A percentile compares a stretch with the other conserved stretches of the same genome.
These are phyloP conservation scores for Nicotiana tabacum DNA, from an alignment of 257 asterid species.

Conservation along the genomic window DNA sequence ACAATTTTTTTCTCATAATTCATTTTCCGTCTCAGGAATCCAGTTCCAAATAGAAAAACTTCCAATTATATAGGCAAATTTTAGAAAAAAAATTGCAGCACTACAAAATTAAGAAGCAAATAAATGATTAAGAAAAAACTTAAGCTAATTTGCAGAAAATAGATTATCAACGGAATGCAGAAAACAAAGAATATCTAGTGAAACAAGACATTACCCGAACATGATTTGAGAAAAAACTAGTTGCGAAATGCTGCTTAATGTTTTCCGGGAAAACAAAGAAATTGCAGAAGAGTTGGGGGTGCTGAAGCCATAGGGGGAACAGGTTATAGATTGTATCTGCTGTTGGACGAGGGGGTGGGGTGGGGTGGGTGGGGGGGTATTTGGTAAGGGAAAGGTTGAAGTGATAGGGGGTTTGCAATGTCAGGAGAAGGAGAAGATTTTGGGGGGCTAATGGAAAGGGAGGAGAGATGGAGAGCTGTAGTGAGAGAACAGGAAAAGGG, in stretches of 20 bases:
- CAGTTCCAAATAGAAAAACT: background rate
- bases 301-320: too few species aligned
- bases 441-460: background rate
- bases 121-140: background rate
- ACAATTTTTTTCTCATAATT: background rate
- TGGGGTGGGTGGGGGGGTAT: too few species aligned
- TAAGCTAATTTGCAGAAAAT: background rate
- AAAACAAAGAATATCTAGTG: background rate
- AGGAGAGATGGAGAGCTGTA: background rate
- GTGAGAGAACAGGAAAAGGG: slow-evolving; percentile 5
- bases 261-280: background rate
- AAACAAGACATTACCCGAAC: background rate
- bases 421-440: background rate
- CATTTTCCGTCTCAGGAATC: background rate
- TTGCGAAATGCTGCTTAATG: background rate
- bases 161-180: background rate
- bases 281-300: background rate
- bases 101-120: background rate
- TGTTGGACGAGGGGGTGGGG: background rate
- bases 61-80: background rate
- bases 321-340: too few species aligned
- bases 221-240: background rate
- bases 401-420: background rate
- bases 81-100: background rate
- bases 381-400: background rate